Base-by-base conservation (phyloP, 2,329 filamentous ascomycete species). In the Grosmannia penicillata region DNA sequence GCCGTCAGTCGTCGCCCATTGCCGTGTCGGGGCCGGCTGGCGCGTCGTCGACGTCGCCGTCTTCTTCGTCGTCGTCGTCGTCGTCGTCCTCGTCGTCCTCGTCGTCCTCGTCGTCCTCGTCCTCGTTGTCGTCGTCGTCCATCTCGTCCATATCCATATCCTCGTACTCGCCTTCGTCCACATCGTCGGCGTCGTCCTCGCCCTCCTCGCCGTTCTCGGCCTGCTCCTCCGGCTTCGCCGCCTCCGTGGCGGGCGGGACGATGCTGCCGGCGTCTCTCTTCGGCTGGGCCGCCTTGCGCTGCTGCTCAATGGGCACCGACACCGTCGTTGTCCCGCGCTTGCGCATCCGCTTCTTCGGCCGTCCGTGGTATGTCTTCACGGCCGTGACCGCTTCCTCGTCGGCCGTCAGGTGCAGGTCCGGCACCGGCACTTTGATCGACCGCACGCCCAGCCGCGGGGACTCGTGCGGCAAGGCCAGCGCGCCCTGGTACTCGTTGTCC, bases 401-500 rank as follows among this genome's bases (percentile, higher is more conserved):
- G 4, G 52, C 50, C 25, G 55, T 64, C 41, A 60, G 53, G 40
- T 57, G 51, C 42, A 60, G 49, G 42, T 60, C 56, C 2, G 60
- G 60, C 32, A 61, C 49, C 6, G 54, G 56, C 18, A 63, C 53
- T 15, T 54, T 56, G 33, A 62, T 57, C 39, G 44, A 47, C 32
- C 38, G 47, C 38, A 44, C 46, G 3, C 45, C 49, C 8, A 48
- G 42, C 14, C 48, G 45, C 11, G 55, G 54, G 27, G 52, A 62
- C 45, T 25, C 56, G 47, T 51, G 57, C 30, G 45, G 55, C 42
- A 55, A 49, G 18, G 56, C 49, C 29, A 70, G 51, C 8, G 65
- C 57, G 11, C 56, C 54, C 17, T 57, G 58, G 41, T 70, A 66
- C 29, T 66, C 64, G 15, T 57, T 55, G 32, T 69, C 62, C 4